phyloP scores from a whole-genome alignment of 2,329 filamentous ascomycete genomes.

The Leptodontidium sp. region DNA sequence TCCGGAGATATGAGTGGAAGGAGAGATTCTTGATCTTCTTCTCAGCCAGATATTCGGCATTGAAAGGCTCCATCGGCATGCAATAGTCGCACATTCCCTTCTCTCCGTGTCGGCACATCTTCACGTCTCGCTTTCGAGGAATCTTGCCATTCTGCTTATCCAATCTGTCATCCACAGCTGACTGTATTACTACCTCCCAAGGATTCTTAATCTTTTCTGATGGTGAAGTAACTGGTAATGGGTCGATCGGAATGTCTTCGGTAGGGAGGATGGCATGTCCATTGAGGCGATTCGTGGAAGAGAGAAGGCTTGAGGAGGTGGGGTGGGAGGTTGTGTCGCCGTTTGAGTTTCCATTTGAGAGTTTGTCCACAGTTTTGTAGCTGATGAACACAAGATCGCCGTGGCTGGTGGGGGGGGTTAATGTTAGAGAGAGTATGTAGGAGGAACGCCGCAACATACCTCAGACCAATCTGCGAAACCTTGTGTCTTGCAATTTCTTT shows the following conservation, averaged over 20 bases:
- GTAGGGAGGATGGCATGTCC: slow-evolving; percentile 76
- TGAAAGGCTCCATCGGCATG: slow-evolving; percentile 95
- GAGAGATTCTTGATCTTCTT: slow-evolving; percentile 99
- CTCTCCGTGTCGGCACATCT: slow-evolving; percentile 94
- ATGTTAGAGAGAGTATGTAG: background rate
- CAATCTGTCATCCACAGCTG: slow-evolving; percentile 82
- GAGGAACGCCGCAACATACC: slow-evolving; percentile 51
- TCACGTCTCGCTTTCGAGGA: slow-evolving; percentile 72
- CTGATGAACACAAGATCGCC: slow-evolving; percentile 90
- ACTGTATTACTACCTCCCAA: slow-evolving; percentile 93
- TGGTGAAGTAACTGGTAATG: slow-evolving; percentile 62
- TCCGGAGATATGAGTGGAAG: slow-evolving; percentile 92
- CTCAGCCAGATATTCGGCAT: slow-evolving; percentile 85
- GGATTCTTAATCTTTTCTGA: slow-evolving; percentile 78
- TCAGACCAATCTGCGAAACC: slow-evolving; percentile 66
- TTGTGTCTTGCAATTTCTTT: slow-evolving; percentile 64
- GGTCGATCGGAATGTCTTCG: slow-evolving; percentile 71
- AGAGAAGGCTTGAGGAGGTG: slow-evolving; percentile 41
- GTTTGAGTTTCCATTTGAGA: slow-evolving; percentile 51
- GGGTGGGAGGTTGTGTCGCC: slow-evolving; percentile 44
- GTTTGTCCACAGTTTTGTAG: slow-evolving; percentile 70
- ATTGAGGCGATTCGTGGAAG: slow-evolving; percentile 74
- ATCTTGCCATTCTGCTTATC: slow-evolving; percentile 94
- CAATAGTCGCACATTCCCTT: slow-evolving; percentile 99
- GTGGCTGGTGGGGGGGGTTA: slow-evolving; percentile 62